Evolutionary conservation across 805 yeast species (phyloP).

Genomic region (Yamadazyma takamatsuzukensis): DNA sequence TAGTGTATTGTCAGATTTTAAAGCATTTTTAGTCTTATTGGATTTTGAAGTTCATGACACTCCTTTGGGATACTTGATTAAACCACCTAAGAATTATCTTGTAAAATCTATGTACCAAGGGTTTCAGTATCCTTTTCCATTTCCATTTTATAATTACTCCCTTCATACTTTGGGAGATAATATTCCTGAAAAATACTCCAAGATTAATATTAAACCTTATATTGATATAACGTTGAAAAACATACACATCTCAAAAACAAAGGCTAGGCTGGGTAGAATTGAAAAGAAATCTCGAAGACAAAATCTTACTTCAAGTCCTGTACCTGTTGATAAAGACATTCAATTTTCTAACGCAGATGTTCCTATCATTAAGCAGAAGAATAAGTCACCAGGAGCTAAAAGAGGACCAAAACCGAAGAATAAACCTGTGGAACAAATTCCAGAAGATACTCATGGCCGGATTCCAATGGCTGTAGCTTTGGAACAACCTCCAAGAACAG

Average conservation of each 20-base stretch:
- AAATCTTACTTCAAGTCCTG: no score
- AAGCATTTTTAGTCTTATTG: conserved; percentile 29
- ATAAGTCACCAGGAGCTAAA: no score
- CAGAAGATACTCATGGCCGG: no score
- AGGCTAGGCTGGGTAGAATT: conserved; percentile 1
- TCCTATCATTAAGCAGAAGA: no score
- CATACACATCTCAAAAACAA: conserved; percentile 4
- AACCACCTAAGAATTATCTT: conserved; percentile 38
- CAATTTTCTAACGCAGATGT: no score
- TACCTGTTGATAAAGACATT: no score
- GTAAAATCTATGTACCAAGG: conserved; percentile 35
- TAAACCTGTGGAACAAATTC: no score
- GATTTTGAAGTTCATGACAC: conserved; percentile 34
- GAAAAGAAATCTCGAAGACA: no score
- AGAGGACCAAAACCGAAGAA: no score
- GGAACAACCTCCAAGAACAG: no score
- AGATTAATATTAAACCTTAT: conserved; percentile 30
- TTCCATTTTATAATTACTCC: conserved; percentile 43
- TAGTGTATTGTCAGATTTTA: conserved; percentile 27
- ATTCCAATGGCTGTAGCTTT: no score
- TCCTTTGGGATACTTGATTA: conserved; percentile 34
- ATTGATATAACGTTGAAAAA: conserved; percentile 28
- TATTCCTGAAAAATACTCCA: conserved; percentile 21
- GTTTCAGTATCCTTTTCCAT: conserved; percentile 42
- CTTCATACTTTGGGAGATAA: conserved; percentile 34